A percentile compares a stretch with the other conserved stretches of the same genome.
These are phyloP conservation scores for Speleostelium caveatum DNA, from an alignment of 78 protist species.

Conservation along the genomic window DNA sequence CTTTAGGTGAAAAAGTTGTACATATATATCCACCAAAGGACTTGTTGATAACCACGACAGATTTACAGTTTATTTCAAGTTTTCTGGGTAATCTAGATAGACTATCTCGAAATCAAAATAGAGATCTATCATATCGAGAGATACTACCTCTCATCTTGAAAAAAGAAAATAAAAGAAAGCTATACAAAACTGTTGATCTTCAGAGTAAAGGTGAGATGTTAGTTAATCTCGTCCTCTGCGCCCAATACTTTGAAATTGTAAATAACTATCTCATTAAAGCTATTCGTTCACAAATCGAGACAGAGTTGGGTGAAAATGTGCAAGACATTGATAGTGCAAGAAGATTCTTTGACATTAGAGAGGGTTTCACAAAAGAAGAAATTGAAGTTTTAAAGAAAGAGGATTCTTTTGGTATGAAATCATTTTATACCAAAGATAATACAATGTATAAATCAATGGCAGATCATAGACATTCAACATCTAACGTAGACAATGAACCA, in stretches of 20 bases:
- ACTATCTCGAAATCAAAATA: too few species aligned
- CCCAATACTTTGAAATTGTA: slow-evolving; percentile 28
- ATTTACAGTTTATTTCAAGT: too few species aligned
- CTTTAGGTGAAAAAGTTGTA: too few species aligned
- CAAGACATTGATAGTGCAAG: neutral
- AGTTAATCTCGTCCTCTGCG: neutral
- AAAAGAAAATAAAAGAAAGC: neutral
- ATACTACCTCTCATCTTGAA: neutral
- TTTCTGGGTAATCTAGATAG: too few species aligned
- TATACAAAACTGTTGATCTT: neutral
- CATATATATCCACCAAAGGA: too few species aligned
- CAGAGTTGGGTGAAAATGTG: neutral
- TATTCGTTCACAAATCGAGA: slow-evolving; percentile 5
- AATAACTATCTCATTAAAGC: slow-evolving; percentile 22
- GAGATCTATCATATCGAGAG: too few species aligned
- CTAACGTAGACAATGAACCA: neutral
- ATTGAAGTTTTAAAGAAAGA: neutral
- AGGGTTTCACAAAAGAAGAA: neutral
- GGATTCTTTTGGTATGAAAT: neutral
- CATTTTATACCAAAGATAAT: neutral
- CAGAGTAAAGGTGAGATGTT: neutral
- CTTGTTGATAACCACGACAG: too few species aligned
- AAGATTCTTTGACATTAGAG: neutral
- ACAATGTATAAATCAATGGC: slow-evolving; percentile 16
- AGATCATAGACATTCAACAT: neutral